These are phyloP conservation scores for Blastocystis sp. DNA, from an alignment of 352 stramenopile genomes.

Conservation along the genomic window DNA sequence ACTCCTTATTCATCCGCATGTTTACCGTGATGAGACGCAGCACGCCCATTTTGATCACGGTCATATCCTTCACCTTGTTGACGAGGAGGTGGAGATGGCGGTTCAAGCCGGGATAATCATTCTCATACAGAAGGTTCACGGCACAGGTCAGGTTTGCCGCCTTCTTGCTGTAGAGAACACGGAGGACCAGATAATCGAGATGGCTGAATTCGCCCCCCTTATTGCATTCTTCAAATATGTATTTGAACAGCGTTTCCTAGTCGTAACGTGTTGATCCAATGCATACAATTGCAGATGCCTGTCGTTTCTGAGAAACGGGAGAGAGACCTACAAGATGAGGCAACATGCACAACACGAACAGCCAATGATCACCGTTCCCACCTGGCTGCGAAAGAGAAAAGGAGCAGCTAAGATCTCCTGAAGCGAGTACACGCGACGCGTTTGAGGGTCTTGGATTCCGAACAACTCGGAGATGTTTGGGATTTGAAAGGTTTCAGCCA, in stretches of 20 bases:
- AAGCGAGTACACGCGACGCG: constrained; percentile 3
- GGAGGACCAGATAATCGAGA: constrained; percentile 13
- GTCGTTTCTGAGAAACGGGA: not conserved
- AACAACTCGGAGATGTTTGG: not conserved
- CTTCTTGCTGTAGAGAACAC: constrained; percentile 23
- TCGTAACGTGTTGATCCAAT: not conserved
- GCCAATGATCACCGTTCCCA: not conserved
- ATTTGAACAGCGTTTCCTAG: constrained; percentile 18
- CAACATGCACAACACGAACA: not conserved
- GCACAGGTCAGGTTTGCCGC: not conserved
- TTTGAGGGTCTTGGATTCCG: not conserved
- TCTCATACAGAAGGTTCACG: constrained; percentile 11
- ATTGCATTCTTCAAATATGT: constrained; percentile 25
- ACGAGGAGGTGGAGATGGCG: constrained; percentile 12
- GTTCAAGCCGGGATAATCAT: not conserved
- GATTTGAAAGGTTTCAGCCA: not conserved
- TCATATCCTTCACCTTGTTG: constrained; percentile 3
- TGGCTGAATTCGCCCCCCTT: not conserved
- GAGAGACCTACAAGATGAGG: not conserved
- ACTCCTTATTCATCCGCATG: constrained; percentile 31
- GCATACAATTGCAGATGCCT: not conserved
- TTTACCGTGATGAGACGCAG: constrained; percentile 8
- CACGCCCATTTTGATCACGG: constrained; percentile 26
- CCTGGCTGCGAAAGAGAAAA: not conserved
- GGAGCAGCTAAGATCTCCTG: not conserved